Evolutionary conservation across 768 basidiomycete species (phyloP).

Genomic region (Tulasnella sp.): DNA sequence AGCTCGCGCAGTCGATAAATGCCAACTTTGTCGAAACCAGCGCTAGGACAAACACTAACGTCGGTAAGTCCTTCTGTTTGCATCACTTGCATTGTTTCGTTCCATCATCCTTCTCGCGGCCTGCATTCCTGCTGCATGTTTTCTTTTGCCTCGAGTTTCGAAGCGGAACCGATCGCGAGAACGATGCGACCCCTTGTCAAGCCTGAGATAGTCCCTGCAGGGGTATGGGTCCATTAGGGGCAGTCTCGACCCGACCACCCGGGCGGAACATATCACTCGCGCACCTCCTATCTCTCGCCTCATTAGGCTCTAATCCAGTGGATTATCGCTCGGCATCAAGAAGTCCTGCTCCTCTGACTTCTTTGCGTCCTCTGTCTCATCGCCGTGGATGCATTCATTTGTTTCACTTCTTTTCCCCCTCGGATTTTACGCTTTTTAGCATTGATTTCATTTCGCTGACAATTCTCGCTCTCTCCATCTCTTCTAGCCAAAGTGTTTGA

Average conservation of each 20-base stretch:
- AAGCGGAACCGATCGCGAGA: too few relatives aligned
- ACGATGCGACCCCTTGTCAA: too few relatives aligned
- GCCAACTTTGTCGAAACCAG: constrained; percentile 83
- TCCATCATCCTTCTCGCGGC: not conserved
- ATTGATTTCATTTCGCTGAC: not conserved
- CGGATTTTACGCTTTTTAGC: not conserved
- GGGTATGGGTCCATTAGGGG: too few relatives aligned
- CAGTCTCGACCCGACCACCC: not conserved
- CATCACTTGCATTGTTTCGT: not conserved
- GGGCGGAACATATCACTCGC: not conserved
- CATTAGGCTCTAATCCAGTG: too few relatives aligned
- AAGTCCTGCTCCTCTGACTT: too few relatives aligned
- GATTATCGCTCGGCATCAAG: too few relatives aligned
- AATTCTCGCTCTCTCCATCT: not conserved
- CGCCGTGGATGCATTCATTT: too few relatives aligned
- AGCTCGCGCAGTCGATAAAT: constrained; percentile 56
- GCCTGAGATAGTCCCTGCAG: too few relatives aligned
- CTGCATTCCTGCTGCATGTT: not conserved
- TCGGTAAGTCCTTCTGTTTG: constrained; percentile 47
- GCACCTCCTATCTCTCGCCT: too few relatives aligned
- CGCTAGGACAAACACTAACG: constrained; percentile 76
- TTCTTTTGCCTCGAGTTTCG: too few relatives aligned
- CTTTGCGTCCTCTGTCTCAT: too few relatives aligned
- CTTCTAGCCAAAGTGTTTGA: constrained; percentile 71
- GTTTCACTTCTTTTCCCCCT: constrained; percentile 3